Evolutionary conservation across 2,329 filamentous ascomycete genomes (phyloP).

Genomic region (Monosporascus ibericus): DNA sequence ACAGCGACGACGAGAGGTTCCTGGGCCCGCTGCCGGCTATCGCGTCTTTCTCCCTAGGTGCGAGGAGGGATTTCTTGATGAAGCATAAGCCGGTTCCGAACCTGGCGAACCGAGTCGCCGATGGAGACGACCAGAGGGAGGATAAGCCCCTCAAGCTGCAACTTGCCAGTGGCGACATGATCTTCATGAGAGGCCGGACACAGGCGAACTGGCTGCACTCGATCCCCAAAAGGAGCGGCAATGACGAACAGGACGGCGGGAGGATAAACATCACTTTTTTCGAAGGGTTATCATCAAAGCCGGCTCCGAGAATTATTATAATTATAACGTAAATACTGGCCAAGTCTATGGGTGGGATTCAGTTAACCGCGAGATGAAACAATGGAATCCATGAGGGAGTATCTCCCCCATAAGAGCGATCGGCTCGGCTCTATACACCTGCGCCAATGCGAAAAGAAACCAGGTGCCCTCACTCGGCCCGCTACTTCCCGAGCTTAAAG

Average conservation of each 20-base stretch:
- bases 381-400: constrained; percentile 26
- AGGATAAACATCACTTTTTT: constrained; percentile 75
- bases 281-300: constrained; percentile 62
- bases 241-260: constrained; percentile 55
- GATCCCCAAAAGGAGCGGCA: constrained; percentile 66
- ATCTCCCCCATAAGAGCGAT: constrained; percentile 2
- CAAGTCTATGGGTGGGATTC: constrained; percentile 64
- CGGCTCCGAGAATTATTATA: constrained; percentile 78
- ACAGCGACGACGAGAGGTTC: constrained; percentile 76
- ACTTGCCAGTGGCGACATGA: constrained; percentile 67
- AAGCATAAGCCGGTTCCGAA: constrained; percentile 61
- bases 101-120: constrained; percentile 20
- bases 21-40: constrained; percentile 65
- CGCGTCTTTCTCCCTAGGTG: constrained; percentile 68
- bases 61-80: constrained; percentile 68
- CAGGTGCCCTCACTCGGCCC: background rate
- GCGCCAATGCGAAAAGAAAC: background rate
- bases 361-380: constrained; percentile 41
- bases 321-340: constrained; percentile 72
- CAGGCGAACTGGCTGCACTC: constrained; percentile 73
- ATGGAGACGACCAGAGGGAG: constrained; percentile 6
- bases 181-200: constrained; percentile 71
- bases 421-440: constrained; percentile 1
- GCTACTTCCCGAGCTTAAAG: constrained; percentile 71
- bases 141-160: constrained; percentile 41